Conservation (phyloP, 2,329 filamentous ascomycete genomes). For the Knufia fluminis region DNA sequence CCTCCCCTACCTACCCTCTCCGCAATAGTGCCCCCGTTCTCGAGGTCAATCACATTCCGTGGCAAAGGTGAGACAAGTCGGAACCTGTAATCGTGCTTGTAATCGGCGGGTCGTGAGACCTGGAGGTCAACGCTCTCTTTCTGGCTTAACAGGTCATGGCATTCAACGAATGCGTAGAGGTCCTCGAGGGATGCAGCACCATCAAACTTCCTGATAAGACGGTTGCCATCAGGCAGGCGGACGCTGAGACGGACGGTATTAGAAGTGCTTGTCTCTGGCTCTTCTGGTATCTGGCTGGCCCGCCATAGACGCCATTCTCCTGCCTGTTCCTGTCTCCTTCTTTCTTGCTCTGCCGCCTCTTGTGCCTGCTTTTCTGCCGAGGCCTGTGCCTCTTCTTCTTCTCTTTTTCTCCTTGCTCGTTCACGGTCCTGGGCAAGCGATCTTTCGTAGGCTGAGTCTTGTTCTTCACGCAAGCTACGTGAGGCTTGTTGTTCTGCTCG, state of each 20-base stretch:
- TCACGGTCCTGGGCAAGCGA: slow-evolving; percentile 82
- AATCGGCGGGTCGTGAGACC: slow-evolving; percentile 51
- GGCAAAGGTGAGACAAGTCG: slow-evolving; percentile 78
- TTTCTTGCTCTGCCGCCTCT: slow-evolving; percentile 33
- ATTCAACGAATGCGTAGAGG: slow-evolving; percentile 93
- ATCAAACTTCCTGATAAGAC: slow-evolving; percentile 68
- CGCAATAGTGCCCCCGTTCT: slow-evolving; percentile 56
- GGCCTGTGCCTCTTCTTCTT: slow-evolving; percentile 59
- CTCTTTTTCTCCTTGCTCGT: slow-evolving; percentile 63
- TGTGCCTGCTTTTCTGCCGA: slow-evolving; percentile 55
- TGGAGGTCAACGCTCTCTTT: slow-evolving; percentile 27
- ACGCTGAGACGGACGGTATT: slow-evolving; percentile 64
- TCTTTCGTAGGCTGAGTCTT: slow-evolving; percentile 88
- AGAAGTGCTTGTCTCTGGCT: slow-evolving; percentile 56
- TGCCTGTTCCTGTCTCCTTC: slow-evolving; percentile 44
- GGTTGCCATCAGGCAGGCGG: slow-evolving; percentile 55
- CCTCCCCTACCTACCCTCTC: slow-evolving; percentile 73
- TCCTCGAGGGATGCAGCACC: slow-evolving; percentile 68
- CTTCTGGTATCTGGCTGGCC: slow-evolving; percentile 54
- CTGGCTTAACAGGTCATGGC: slow-evolving; percentile 54
- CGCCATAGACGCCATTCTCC: slow-evolving; percentile 76
- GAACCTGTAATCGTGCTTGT: slow-evolving; percentile 77
- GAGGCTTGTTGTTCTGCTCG: slow-evolving; percentile 71
- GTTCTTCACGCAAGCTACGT: slow-evolving; percentile 73
- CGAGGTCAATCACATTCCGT: slow-evolving; percentile 64